Percentiles rank a stretch among this genome's conserved stretches.
Conservation (phyloP, 768 basidiomycete species). For the Mycena metata region DNA sequence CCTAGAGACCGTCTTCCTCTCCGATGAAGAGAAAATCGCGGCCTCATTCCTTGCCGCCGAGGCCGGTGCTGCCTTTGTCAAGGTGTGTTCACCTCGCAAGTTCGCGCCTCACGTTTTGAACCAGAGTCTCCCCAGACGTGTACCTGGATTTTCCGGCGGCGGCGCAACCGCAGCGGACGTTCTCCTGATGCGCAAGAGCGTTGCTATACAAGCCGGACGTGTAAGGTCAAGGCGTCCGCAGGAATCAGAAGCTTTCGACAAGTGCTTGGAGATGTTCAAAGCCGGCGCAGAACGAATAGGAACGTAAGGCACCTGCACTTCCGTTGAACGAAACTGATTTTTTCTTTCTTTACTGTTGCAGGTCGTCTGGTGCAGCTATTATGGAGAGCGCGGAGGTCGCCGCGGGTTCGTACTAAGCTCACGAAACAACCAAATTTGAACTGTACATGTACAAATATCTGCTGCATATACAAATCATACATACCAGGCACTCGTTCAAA, state of each 20-base stretch:
- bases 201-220: conserved; percentile 55
- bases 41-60: conserved; percentile 62
- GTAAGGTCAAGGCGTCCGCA: conserved; percentile 66
- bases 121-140: conserved; percentile 47
- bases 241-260: conserved; percentile 63
- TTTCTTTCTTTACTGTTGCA: no score
- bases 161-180: conserved; percentile 63
- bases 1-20: conserved; percentile 63
- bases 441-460: conserved; percentile 3
- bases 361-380: conserved; percentile 46
- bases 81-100: conserved; percentile 35
- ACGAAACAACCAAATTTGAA: neutral
- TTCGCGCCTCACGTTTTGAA: no score
- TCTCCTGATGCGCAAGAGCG: conserved; percentile 56
- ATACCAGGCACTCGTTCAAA: no score
- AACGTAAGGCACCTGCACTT: conserved; percentile 54
- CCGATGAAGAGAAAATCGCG: conserved; percentile 60
- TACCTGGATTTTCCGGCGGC: conserved; percentile 64
- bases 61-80: conserved; percentile 66
- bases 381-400: conserved; percentile 40
- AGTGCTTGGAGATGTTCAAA: conserved; percentile 60
- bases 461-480: neutral
- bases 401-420: conserved; percentile 33
- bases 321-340: neutral
- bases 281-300: conserved; percentile 68